These are phyloP conservation scores for Emericellopsis cladophorae DNA, from an alignment of 2,329 filamentous ascomycete genomes.

Conservation along the genomic window DNA sequence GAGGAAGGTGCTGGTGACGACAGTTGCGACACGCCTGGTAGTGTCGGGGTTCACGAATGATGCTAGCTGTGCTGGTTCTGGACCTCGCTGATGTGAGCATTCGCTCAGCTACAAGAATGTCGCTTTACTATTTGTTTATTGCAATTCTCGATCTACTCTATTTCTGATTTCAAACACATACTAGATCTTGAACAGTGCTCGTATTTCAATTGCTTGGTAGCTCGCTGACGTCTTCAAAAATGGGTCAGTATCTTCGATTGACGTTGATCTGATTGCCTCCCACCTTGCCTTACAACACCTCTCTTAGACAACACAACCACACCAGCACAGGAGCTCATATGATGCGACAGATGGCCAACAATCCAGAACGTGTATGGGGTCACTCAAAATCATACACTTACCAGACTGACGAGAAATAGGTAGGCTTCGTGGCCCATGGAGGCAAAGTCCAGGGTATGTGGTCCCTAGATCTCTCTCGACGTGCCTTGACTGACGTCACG, in stretches of 20 bases:
- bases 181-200: too few relatives aligned
- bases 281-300: too few relatives aligned
- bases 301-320: too few relatives aligned
- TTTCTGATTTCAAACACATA: too few relatives aligned
- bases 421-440: constrained; percentile 54
- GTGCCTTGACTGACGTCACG: constrained; percentile 12
- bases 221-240: too few relatives aligned
- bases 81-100: too few relatives aligned
- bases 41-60: too few relatives aligned
- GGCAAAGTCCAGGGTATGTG: constrained; percentile 51
- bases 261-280: too few relatives aligned
- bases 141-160: too few relatives aligned
- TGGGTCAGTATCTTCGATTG: too few relatives aligned
- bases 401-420: constrained; percentile 18
- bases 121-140: background rate
- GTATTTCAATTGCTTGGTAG: too few relatives aligned
- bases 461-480: background rate
- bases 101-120: background rate
- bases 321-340: background rate
- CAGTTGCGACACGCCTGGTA: too few relatives aligned
- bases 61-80: background rate
- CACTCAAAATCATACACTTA: background rate
- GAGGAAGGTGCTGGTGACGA: background rate
- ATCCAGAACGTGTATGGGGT: constrained; percentile 1
- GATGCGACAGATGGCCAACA: background rate